Base-by-base conservation (phyloP, 225 moss, liverwort and hornwort species). In the Marchantia polymorpha region DNA sequence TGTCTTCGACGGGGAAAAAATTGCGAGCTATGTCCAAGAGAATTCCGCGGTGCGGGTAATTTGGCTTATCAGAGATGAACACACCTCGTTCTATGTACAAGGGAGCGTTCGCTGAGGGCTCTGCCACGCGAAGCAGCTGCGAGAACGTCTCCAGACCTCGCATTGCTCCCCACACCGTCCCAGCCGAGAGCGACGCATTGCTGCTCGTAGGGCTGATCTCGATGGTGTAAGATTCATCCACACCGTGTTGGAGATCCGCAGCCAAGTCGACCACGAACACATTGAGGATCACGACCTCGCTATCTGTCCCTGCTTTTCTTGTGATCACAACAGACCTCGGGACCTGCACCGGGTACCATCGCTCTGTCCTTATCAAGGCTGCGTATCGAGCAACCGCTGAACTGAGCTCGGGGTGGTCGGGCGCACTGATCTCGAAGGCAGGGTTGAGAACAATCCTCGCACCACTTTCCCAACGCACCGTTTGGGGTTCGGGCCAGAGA, bases 111-210 rank as follows among this genome's bases (percentile, higher is more conserved):
- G 10, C 63, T 47, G 31, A 69, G 6, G 22, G 3, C 3, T 16
- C 48, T 4, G 54, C 4, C 9, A 84, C 79, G 48, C 83, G 87
- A 31, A 94, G 83, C 64, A 94, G 83, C 82, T 94, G 94, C 8
- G 94, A 94, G 83, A 94, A 94, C 22, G 94, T 94, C 83, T 94
- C 92, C 53, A 94, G 83, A 12, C 94, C 94, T 78, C 88, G 90
- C 82, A 94, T 80, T 56, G 92, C 92, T 23, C 94, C 94, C 94
- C 94, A 94, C 9, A 91, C 84, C 12, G 94, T 92, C 3, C 15
- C 61, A 20, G 94, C 92, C 19, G 78, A n/a, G 13, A 81, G 51
- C 84, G 64, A 8, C 52, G 75, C 59, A 46, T 10, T 72, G 49
- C 8, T n/a, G 49, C 12, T 22, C n/a, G 81, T 80, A 15, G 77